phyloP scores from a whole-genome alignment of 148 eudicot genomes.

The Nyssa sinensis region DNA sequence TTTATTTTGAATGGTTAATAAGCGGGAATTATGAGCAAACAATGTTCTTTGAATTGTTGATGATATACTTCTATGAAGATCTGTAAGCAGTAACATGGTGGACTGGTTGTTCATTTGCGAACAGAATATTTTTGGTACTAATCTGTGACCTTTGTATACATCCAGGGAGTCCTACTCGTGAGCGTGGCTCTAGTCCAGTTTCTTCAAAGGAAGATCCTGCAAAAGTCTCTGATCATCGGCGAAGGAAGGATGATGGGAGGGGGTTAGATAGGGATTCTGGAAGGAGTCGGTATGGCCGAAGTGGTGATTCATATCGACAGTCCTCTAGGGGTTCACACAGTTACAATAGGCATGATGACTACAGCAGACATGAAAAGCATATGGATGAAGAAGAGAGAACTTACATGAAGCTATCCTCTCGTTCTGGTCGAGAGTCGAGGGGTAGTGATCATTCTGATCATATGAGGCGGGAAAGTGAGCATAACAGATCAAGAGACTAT shows the following conservation, averaged over 20 bases:
- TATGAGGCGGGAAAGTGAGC: slow-evolving; percentile 47
- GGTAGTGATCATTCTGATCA: slow-evolving; percentile 30
- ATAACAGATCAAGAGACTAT: slow-evolving; percentile 55
- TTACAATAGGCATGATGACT: slow-evolving; percentile 52
- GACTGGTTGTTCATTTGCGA: background rate
- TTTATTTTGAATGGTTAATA: too few relatives aligned
- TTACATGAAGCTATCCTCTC: slow-evolving; percentile 47
- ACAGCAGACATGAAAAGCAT: slow-evolving; percentile 43
- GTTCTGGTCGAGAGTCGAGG: slow-evolving; percentile 47
- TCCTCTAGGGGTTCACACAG: slow-evolving; percentile 42
- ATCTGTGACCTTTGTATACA: slow-evolving; percentile 14
- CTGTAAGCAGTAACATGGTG: background rate
- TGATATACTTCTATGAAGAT: too few relatives aligned
- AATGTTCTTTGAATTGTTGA: too few relatives aligned
- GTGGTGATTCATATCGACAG: slow-evolving; percentile 42
- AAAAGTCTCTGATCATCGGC: slow-evolving; percentile 33
- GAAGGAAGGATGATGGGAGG: slow-evolving; percentile 44
- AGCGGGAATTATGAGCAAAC: too few relatives aligned
- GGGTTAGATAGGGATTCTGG: slow-evolving; percentile 40
- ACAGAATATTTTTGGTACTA: background rate
- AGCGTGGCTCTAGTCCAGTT: slow-evolving; percentile 39
- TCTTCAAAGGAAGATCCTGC: slow-evolving; percentile 30
- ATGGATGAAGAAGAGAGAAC: slow-evolving; percentile 56
- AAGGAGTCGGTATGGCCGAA: slow-evolving; percentile 39
- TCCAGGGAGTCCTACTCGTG: slow-evolving; percentile 53